Evolutionary conservation across 495 filamentous ascomycete species (phyloP).

Genomic region (Tuber calosporum): DNA sequence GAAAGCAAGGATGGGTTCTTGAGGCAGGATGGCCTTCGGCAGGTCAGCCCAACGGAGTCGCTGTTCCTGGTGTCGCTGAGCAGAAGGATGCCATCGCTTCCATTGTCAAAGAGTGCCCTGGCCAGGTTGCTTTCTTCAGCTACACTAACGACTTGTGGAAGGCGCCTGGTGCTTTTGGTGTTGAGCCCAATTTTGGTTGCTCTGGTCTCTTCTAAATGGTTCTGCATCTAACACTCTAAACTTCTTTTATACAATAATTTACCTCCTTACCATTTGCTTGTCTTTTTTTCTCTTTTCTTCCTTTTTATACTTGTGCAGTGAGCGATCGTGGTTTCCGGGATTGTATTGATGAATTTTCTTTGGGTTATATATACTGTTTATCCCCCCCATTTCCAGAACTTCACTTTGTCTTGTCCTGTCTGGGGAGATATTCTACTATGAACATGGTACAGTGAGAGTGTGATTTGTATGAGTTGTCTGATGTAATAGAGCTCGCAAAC

Average conservation of each 20-base stretch:
- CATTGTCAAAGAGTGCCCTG: constrained; percentile 54
- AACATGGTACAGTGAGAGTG: not conserved
- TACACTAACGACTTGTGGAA: constrained; percentile 81
- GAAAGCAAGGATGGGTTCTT: constrained; percentile 63
- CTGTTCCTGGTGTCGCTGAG: constrained; percentile 67
- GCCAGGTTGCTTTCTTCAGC: constrained; percentile 67
- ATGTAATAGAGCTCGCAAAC: not conserved
- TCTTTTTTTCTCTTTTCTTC: not conserved
- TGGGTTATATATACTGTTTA: not conserved
- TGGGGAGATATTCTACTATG: not conserved
- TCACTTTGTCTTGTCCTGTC: not conserved
- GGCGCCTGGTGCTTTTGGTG: constrained; percentile 56
- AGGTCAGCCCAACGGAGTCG: constrained; percentile 62
- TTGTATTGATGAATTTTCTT: constrained; percentile 6
- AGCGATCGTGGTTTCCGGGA: not conserved
- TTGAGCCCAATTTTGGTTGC: constrained; percentile 76
- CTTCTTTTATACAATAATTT: constrained; percentile 7
- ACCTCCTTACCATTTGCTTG: constrained; percentile 1
- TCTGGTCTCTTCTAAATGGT: constrained; percentile 49
- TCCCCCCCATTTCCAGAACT: not conserved
- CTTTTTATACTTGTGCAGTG: not conserved
- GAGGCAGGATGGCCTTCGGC: constrained; percentile 85
- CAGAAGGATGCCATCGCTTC: constrained; percentile 64
- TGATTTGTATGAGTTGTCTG: constrained; percentile 1
- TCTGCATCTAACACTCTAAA: not conserved